These are phyloP conservation scores for Pistacia integerrima DNA, from an alignment of 345 rosid species.

Conservation along the genomic window DNA sequence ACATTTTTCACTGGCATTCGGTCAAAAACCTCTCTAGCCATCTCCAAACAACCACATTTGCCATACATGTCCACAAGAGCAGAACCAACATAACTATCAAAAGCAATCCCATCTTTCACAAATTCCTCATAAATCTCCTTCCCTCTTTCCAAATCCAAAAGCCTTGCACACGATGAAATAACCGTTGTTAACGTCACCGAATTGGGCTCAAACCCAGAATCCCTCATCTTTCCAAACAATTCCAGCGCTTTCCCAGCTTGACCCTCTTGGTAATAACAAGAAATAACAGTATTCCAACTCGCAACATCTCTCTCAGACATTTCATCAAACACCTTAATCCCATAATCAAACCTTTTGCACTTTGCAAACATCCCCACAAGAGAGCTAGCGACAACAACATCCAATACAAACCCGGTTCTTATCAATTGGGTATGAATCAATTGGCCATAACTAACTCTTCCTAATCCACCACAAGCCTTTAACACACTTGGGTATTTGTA, in stretches of 20 bases:
- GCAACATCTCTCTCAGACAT: conserved; percentile 69
- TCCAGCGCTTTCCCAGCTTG: conserved; percentile 58
- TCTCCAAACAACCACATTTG: conserved; percentile 61
- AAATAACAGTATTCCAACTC: conserved; percentile 70
- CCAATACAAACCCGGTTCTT: conserved; percentile 51
- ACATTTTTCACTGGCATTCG: conserved; percentile 43
- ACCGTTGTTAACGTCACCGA: conserved; percentile 56
- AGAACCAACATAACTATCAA: conserved; percentile 57
- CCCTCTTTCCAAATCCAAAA: conserved; percentile 66
- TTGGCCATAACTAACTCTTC: conserved; percentile 44
- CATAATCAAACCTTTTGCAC: conserved; percentile 37
- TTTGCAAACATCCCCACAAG: conserved; percentile 56
- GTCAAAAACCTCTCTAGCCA: conserved; percentile 57
- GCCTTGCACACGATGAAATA: conserved; percentile 60
- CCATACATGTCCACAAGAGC: conserved; percentile 81
- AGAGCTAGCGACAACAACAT: conserved; percentile 62
- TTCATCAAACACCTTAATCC: conserved; percentile 62
- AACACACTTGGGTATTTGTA: conserved; percentile 66
- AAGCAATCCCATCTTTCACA: conserved; percentile 29
- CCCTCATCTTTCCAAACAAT: conserved; percentile 52
- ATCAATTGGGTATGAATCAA: conserved; percentile 53
- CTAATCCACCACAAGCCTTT: conserved; percentile 61
- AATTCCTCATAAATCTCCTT: conserved; percentile 52
- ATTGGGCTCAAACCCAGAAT: conserved; percentile 58
- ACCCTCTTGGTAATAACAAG: conserved; percentile 69